Conservation (phyloP, 1,284 basidiomycete genomes). For the Leccinum angustisporum region DNA sequence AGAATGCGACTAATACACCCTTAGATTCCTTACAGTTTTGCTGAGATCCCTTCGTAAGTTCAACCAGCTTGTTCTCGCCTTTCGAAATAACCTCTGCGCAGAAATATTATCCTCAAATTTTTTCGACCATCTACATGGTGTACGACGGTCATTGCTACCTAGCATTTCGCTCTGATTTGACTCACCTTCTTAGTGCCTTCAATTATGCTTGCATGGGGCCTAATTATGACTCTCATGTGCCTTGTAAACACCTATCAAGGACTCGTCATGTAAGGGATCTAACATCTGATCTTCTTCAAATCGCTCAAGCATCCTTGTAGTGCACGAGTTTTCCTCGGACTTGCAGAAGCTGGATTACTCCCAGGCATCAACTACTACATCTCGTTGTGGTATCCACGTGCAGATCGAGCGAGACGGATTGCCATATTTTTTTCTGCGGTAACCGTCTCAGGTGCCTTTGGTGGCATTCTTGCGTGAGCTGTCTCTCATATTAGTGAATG, state of each 20-base stretch:
- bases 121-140: neutral
- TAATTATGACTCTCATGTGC: neutral
- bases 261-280: neutral
- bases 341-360: slow-evolving; percentile 40
- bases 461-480: slow-evolving; percentile 35
- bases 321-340: slow-evolving; percentile 43
- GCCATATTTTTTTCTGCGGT: slow-evolving; percentile 62
- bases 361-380: slow-evolving; percentile 55
- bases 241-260: slow-evolving; percentile 1
- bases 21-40: neutral
- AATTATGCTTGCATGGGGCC: neutral
- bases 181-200: neutral
- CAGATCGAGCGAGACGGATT: slow-evolving; percentile 47
- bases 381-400: slow-evolving; percentile 51
- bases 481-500: neutral
- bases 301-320: neutral
- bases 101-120: neutral
- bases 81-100: neutral
- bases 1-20: neutral
- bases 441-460: slow-evolving; percentile 49
- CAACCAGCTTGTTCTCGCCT: neutral
- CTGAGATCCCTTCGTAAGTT: neutral
- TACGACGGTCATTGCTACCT: neutral
- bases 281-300: no score
- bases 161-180: neutral